These are phyloP conservation scores for Bjerkandera adusta DNA, from an alignment of 1,284 basidiomycete genomes.

Conservation along the genomic window DNA sequence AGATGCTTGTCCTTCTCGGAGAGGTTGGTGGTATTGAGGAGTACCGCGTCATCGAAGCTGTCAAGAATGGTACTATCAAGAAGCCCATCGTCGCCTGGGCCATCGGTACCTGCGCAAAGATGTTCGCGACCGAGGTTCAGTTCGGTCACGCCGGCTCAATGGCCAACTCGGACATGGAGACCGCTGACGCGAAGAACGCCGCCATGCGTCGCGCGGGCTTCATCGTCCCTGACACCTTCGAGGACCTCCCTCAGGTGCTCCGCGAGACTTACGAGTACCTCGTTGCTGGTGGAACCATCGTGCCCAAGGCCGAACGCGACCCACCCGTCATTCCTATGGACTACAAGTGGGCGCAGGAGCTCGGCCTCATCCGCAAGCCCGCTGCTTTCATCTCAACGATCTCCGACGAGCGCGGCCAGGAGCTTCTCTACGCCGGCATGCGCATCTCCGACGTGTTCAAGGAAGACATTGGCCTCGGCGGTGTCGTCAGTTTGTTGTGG, in stretches of 20 bases:
- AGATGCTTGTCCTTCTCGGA: constrained; percentile 97
- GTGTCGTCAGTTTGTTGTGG: constrained; percentile 96
- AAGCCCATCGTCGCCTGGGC: constrained; percentile 99
- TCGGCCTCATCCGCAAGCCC: constrained; percentile 97
- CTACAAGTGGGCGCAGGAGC: constrained; percentile 99
- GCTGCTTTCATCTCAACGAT: constrained; percentile 99
- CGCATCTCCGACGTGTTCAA: constrained; percentile 98
- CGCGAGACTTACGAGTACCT: constrained; percentile 86
- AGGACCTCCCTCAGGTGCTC: constrained; percentile 88
- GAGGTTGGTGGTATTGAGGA: constrained; percentile 99
- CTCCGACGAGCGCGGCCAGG: constrained; percentile 98
- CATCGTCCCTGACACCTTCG: constrained; percentile 97
- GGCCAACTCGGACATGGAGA: constrained; percentile 98
- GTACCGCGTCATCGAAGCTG: constrained; percentile 98
- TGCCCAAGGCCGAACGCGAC: constrained; percentile 77
- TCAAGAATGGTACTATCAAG: constrained; percentile 91
- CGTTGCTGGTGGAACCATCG: constrained; percentile 69
- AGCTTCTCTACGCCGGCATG: constrained; percentile 98
- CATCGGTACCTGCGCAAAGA: constrained; percentile 99
- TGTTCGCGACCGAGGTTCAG: constrained; percentile 99
- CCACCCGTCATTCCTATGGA: constrained; percentile 99
- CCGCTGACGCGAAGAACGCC: constrained; percentile 95
- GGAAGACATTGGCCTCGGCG: constrained; percentile 95
- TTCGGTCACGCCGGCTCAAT: constrained; percentile 98
- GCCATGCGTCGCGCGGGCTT: constrained; percentile 96